Evolutionary conservation across 805 yeast species (phyloP).

Genomic region (Wickerhamiella azyma): DNA sequence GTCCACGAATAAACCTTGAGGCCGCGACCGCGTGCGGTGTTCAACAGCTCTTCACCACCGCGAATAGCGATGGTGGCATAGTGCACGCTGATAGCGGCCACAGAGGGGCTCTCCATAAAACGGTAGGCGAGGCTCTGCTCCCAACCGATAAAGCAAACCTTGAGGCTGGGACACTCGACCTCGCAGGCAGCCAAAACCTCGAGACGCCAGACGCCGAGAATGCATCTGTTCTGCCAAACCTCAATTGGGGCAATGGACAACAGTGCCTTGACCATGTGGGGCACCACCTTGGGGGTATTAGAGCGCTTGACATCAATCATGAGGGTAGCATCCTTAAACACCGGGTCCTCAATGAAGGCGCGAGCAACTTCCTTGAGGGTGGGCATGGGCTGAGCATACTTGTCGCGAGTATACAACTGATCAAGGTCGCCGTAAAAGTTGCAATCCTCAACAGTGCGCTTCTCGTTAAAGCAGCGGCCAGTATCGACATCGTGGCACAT

Average conservation of each 20-base stretch:
- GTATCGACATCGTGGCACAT: slow-evolving; percentile 41
- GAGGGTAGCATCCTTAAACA: slow-evolving; percentile 22
- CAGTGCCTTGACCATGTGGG: slow-evolving; percentile 29
- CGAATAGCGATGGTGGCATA: slow-evolving; percentile 32
- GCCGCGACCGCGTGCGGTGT: slow-evolving; percentile 23
- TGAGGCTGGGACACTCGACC: slow-evolving; percentile 26
- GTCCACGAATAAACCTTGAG: slow-evolving; percentile 41
- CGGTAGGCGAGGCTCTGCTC: slow-evolving; percentile 24
- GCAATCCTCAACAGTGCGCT: slow-evolving; percentile 29
- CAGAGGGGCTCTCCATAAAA: slow-evolving; percentile 34
- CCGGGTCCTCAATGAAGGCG: slow-evolving; percentile 29
- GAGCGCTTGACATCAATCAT: slow-evolving; percentile 42
- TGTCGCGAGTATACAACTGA: slow-evolving; percentile 25
- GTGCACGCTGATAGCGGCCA: slow-evolving; percentile 43
- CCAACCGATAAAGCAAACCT: slow-evolving; percentile 29
- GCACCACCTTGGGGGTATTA: slow-evolving; percentile 32
- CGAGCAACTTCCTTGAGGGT: slow-evolving; percentile 30
- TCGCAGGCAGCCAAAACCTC: slow-evolving; percentile 34
- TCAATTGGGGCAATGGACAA: slow-evolving; percentile 27
- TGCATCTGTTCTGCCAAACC: slow-evolving; percentile 34
- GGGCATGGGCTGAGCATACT: slow-evolving; percentile 29
- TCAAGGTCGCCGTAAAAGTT: slow-evolving; percentile 28
- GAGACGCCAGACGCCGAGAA: slow-evolving; percentile 41
- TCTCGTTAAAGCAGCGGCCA: slow-evolving; percentile 34
- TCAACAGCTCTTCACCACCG: slow-evolving; percentile 27